Percentiles rank a stretch among this genome's conserved stretches.
Evolutionary conservation across 2,329 filamentous ascomycete species (phyloP).

Genomic region (Talaromyces funiculosus): DNA sequence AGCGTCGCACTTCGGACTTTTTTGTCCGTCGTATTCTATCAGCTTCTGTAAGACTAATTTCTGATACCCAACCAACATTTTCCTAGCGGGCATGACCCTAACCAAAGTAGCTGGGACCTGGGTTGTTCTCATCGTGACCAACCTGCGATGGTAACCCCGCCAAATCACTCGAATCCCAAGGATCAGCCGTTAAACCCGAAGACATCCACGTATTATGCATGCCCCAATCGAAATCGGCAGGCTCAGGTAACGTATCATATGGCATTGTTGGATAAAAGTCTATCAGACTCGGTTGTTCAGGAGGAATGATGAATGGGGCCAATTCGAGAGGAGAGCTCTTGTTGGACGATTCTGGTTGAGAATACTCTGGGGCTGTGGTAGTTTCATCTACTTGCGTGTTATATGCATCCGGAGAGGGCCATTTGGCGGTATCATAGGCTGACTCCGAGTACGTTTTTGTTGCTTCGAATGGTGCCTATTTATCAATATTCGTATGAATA

Average conservation of each 20-base stretch:
- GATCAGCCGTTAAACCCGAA: neutral
- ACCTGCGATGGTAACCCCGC: neutral
- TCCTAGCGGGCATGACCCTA: too few species aligned
- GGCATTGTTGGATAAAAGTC: neutral
- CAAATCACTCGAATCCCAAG: neutral
- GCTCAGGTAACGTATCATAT: neutral
- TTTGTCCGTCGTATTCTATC: neutral
- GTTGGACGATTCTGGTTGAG: neutral
- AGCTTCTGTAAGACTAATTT: neutral
- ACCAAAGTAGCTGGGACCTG: neutral
- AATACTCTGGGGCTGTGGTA: neutral
- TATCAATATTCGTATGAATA: neutral
- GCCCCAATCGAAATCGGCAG: neutral
- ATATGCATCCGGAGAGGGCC: neutral
- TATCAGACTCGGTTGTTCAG: conserved; percentile 1
- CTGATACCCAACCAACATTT: neutral
- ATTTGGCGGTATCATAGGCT: neutral
- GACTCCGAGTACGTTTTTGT: neutral
- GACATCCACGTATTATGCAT: neutral
- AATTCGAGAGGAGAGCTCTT: neutral
- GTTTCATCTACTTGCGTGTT: neutral
- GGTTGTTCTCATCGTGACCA: neutral
- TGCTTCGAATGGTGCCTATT: neutral
- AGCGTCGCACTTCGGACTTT: neutral
- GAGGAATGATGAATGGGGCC: conserved; percentile 8